Conservation (phyloP, 257 asterid species). For the Solanum phureja region DNA sequence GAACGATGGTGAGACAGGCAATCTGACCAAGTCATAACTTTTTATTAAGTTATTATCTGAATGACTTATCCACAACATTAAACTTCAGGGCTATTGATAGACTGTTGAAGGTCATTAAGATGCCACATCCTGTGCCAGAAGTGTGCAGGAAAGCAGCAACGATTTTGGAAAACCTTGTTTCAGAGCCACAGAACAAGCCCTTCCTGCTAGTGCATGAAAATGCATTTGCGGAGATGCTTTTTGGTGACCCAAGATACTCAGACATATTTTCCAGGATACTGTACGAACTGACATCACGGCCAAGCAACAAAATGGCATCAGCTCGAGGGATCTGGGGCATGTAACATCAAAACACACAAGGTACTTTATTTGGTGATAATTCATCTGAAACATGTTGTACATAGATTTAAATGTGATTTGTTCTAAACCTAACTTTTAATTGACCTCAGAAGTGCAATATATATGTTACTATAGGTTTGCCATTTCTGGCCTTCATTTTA, state of each 20-base stretch:
- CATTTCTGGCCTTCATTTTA: not conserved
- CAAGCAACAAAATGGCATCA: constrained; percentile 60
- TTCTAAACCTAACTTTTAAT: not conserved
- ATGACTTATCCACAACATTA: not conserved
- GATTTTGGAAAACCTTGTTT: constrained; percentile 76
- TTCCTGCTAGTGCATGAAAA: constrained; percentile 63
- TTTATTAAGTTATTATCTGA: not conserved
- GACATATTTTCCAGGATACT: constrained; percentile 84
- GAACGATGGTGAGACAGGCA: constrained; percentile 64
- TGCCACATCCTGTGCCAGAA: constrained; percentile 91
- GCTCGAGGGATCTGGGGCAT: constrained; percentile 98
- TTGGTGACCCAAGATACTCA: constrained; percentile 62
- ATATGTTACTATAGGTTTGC: not conserved
- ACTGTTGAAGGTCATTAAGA: constrained; percentile 66
- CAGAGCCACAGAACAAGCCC: constrained; percentile 98
- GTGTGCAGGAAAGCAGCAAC: constrained; percentile 86
- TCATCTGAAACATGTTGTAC: not conserved
- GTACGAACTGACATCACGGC: constrained; percentile 76
- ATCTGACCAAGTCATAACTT: not conserved
- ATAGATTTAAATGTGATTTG: not conserved
- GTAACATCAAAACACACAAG: constrained; percentile 18
- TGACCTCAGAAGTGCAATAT: not conserved
- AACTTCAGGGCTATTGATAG: constrained; percentile 85
- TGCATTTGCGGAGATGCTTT: constrained; percentile 88
- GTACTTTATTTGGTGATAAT: not conserved